phyloP scores from a whole-genome alignment of 495 filamentous ascomycete genomes.

The Penicillium silybi region DNA sequence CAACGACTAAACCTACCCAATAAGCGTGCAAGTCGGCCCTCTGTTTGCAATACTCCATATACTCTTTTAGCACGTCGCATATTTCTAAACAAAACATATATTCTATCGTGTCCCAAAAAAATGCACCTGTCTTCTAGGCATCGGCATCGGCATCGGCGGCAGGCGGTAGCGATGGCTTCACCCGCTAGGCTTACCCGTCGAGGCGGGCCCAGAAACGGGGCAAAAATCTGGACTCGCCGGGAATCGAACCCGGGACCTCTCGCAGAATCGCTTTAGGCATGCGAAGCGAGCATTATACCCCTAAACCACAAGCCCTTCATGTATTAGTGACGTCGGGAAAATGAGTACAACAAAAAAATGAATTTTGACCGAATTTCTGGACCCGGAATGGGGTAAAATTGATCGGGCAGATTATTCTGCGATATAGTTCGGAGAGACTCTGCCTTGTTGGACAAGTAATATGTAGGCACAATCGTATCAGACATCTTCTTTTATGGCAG shows the following conservation, averaged over 20 bases:
- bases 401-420: not conserved
- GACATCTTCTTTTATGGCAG: not conserved
- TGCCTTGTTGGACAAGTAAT: not conserved
- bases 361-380: not conserved
- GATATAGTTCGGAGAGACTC: not conserved
- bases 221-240: conserved; percentile 11
- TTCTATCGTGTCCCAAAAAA: no score
- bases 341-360: not conserved
- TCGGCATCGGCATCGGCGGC: no score
- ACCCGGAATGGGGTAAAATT: not conserved
- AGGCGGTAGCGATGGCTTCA: no score
- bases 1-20: not conserved
- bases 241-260: conserved; percentile 18
- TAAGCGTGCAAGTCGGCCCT: not conserved
- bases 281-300: conserved; percentile 16
- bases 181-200: no score
- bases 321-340: not conserved
- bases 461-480: not conserved
- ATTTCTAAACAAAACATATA: no score
- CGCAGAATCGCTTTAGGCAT: conserved; percentile 5
- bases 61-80: no score
- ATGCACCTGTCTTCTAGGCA: no score
- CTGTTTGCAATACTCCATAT: no score
- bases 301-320: conserved; percentile 14
- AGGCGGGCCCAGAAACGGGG: not conserved